phyloP scores from a whole-genome alignment of 163 green algal genomes.

The Chlorella variabilis region DNA sequence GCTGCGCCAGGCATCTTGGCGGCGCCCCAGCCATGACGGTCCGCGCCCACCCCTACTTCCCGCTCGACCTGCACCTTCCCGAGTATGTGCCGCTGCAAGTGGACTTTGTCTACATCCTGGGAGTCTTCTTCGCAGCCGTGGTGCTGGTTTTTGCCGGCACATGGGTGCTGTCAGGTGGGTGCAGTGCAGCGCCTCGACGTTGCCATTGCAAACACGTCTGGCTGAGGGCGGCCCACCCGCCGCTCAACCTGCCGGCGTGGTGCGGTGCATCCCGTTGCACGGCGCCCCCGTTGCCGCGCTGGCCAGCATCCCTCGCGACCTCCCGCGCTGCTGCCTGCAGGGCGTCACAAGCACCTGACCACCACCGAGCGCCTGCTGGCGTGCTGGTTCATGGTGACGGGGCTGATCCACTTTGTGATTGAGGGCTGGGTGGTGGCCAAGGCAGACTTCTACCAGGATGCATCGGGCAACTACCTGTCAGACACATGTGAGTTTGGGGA shows the following conservation, averaged over 20 bases:
- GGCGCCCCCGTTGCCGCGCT: too few species aligned
- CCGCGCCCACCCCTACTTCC: slow-evolving; percentile 76
- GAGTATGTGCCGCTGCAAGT: slow-evolving; percentile 68
- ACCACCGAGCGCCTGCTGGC: slow-evolving; percentile 47
- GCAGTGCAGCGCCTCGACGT: too few species aligned
- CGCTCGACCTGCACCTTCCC: slow-evolving; percentile 61
- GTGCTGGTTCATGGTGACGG: slow-evolving; percentile 79
- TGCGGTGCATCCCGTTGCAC: too few species aligned
- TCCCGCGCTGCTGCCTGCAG: too few species aligned
- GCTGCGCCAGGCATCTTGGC: too few species aligned
- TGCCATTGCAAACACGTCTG: too few species aligned
- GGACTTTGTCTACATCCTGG: slow-evolving; percentile 71
- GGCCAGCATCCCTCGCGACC: too few species aligned
- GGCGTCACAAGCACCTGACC: slow-evolving; percentile 23
- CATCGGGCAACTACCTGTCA: slow-evolving; percentile 72
- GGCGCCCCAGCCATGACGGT: neutral
- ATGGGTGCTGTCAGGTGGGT: slow-evolving; percentile 69
- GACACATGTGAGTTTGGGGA: slow-evolving; percentile 75
- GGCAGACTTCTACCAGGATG: slow-evolving; percentile 75
- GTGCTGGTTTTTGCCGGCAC: slow-evolving; percentile 52
- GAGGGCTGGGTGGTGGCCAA: slow-evolving; percentile 84
- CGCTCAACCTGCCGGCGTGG: too few species aligned
- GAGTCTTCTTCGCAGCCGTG: slow-evolving; percentile 68
- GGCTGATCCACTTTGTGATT: slow-evolving; percentile 88
- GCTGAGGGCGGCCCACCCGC: too few species aligned